These are phyloP conservation scores for Cyberlindnera sargentensis DNA, from an alignment of 805 yeast species.

Conservation along the genomic window DNA sequence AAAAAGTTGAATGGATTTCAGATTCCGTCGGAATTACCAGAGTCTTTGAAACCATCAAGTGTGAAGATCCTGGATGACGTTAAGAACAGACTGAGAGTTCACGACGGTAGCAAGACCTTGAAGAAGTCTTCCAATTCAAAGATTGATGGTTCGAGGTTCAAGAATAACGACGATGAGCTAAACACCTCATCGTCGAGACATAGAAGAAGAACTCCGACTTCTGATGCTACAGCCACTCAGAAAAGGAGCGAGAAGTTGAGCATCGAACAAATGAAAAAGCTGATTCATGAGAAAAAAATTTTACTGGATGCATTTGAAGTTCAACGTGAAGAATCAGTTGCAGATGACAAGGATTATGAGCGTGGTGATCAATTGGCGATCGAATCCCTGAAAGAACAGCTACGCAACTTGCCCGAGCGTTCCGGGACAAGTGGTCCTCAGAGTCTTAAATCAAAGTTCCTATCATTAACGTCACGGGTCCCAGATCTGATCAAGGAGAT, in stretches of 20 bases:
- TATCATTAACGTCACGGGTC: conserved; percentile 31
- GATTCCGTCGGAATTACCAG: conserved; percentile 75
- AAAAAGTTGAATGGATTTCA: conserved; percentile 82
- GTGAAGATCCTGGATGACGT: conserved; percentile 67
- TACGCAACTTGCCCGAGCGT: conserved; percentile 32
- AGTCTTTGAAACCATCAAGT: conserved; percentile 87
- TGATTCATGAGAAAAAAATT: conserved; percentile 69
- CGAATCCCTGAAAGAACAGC: conserved; percentile 39
- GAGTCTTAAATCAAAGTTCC: conserved; percentile 30
- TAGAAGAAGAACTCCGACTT: conserved; percentile 17
- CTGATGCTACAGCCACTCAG: neutral
- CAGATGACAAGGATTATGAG: conserved; percentile 39
- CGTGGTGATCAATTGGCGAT: conserved; percentile 35
- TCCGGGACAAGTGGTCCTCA: conserved; percentile 4
- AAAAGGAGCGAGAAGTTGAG: conserved; percentile 9
- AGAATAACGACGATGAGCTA: conserved; percentile 67
- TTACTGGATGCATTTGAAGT: conserved; percentile 42
- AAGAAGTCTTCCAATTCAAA: conserved; percentile 23
- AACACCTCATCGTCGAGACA: conserved; percentile 19
- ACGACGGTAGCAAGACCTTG: conserved; percentile 8
- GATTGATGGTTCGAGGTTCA: conserved; percentile 43
- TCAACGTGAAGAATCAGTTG: conserved; percentile 26
- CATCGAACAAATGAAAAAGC: conserved; percentile 55
- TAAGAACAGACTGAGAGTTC: conserved; percentile 40
- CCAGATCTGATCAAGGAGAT: conserved; percentile 63